Percentiles rank a stretch among this genome's conserved stretches.
These are phyloP conservation scores for Wallacemonas sp. DNA, from an alignment of 208 protist species.

Conservation along the genomic window DNA sequence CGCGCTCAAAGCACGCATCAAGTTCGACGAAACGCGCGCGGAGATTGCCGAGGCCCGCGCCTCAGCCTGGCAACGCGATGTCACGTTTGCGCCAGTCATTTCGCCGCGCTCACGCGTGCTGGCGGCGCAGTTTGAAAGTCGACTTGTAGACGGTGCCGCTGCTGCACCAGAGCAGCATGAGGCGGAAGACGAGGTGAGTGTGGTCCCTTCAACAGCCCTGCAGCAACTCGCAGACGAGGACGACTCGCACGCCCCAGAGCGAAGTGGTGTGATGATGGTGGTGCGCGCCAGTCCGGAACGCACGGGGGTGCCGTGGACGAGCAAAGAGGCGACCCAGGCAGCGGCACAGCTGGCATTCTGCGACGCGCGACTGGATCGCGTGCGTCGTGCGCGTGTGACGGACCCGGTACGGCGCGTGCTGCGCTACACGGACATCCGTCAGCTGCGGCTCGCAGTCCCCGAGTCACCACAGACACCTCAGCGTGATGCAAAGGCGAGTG, in stretches of 20 bases:
- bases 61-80: not conserved
- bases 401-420: constrained; percentile 1
- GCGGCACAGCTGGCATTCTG: constrained; percentile 4
- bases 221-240: not conserved
- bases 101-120: not conserved
- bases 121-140: not conserved
- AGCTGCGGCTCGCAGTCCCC: constrained; percentile 2
- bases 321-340: not conserved
- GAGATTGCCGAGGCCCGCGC: not conserved
- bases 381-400: not conserved
- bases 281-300: too few species aligned
- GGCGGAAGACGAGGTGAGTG: not conserved
- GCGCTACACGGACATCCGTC: not conserved
- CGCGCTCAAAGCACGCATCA: not conserved
- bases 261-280: not conserved
- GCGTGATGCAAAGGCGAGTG: not conserved
- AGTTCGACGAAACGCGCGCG: not conserved
- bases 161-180: not conserved
- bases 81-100: not conserved
- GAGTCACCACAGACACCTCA: not conserved
- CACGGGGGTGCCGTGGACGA: not conserved
- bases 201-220: not conserved
- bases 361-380: not conserved
- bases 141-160: not conserved
- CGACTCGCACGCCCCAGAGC: not conserved